Percentiles rank a stretch among this genome's conserved stretches.
Conservation (phyloP, 441 rosid species). For the Populus tomentosa region DNA sequence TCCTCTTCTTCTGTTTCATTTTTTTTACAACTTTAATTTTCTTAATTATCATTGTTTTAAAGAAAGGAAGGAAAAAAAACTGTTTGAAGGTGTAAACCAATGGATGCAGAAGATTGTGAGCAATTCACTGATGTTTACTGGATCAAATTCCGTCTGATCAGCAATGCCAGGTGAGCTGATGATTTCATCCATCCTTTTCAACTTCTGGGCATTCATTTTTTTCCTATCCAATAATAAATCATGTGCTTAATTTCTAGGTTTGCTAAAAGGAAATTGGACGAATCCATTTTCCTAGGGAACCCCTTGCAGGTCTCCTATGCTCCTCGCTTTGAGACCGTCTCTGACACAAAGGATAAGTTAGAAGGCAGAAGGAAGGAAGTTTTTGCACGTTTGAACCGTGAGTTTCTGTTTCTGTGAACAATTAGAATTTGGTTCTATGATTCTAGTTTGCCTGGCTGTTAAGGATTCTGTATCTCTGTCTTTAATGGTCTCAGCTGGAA, state of each 20-base stretch:
- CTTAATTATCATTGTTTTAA: background rate
- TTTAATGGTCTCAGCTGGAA: conserved; percentile 40
- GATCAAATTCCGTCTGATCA: conserved; percentile 58
- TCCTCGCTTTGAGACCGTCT: conserved; percentile 64
- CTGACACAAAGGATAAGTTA: conserved; percentile 71
- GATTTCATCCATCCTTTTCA: background rate
- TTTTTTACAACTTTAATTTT: background rate
- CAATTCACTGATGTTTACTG: conserved; percentile 81
- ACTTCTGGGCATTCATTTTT: background rate
- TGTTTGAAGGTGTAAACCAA: conserved; percentile 67
- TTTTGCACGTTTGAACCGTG: conserved; percentile 55
- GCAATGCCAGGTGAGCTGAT: conserved; percentile 65
- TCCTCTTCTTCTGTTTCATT: background rate
- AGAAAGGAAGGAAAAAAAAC: too few relatives aligned
- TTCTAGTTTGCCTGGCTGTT: background rate
- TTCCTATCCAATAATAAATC: background rate
- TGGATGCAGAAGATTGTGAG: conserved; percentile 92
- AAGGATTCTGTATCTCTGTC: background rate
- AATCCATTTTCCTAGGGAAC: conserved; percentile 69
- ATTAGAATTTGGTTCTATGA: background rate
- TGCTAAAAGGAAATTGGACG: conserved; percentile 89
- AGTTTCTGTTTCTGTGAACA: conserved; percentile 19
- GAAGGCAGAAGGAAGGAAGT: conserved; percentile 80
- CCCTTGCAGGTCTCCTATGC: conserved; percentile 72
- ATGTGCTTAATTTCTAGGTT: conserved; percentile 34